Evolutionary conservation across 306 rosid species (phyloP), one percentile per base, ranked within the genome.

Genomic region (Sophora flavescens): DNA sequence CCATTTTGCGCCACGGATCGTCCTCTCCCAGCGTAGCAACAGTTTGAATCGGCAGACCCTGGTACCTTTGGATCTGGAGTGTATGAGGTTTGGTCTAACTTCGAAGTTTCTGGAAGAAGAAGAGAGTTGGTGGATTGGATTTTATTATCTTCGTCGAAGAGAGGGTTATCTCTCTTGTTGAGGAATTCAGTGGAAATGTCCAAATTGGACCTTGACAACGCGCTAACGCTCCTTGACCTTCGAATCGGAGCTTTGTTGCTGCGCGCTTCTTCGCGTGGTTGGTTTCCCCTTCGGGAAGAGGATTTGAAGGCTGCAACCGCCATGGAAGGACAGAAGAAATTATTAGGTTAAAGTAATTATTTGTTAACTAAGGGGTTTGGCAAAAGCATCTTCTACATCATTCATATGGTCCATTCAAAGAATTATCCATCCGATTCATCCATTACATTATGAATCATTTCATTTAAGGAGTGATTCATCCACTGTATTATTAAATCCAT

Each of bases 161-260:
- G 91, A 58, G 98, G 98, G 61, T 94, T 94, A 63, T 94, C 96
- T 63, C 95, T 88, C 79, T 86, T 94, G 78, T 92, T 92, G 39
- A 86, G 84, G 82, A 94, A 94, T 9, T 86, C 91, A 0, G 83
- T 28, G 14, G 90, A 62, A 58, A 81, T 32, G 39, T 84, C 86
- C 0, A 61, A 68, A 26, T 22, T 47, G 68, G 72, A 68, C 63
- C 97, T 72, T 0, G 97, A 76, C 64, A 82, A 84, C 53, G 96
- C 91, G 86, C 93, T 89, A 11, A 94, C 97, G 77, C 98, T 94
- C 83, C 84, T 81, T 10, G 98, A 94, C 83, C 98, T 83, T 66
- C 96, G 87, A 11, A 78, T 59, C 2, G 93, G 84, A 42, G 85
- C 86, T 65, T 84, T 83, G 79, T 74, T 83, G 0, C 72, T 83